phyloP scores from a whole-genome alignment of 2,329 filamentous ascomycete species.

The Pseudogymnoascus verrucosus region DNA sequence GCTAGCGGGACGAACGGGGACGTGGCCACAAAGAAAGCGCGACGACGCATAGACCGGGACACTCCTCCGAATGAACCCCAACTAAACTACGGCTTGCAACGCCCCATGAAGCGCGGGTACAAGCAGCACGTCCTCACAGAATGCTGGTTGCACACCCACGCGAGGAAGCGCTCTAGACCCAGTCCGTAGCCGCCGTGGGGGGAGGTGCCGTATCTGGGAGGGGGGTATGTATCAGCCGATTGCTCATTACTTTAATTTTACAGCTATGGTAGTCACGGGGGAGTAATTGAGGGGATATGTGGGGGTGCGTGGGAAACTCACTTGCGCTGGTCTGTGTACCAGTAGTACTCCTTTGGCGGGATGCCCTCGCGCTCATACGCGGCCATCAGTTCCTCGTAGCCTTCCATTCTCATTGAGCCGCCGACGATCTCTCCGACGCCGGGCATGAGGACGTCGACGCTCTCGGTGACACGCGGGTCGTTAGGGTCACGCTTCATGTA shows the following conservation, averaged over 20 bases:
- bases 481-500: conserved; percentile 89
- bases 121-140: conserved; percentile 60
- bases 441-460: conserved; percentile 79
- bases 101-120: conserved; percentile 74
- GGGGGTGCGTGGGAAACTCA: conserved; percentile 39
- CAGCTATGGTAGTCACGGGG: neutral
- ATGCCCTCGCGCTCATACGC: conserved; percentile 86
- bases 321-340: conserved; percentile 98
- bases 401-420: conserved; percentile 91
- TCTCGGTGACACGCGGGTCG: conserved; percentile 82
- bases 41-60: neutral
- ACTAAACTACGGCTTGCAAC: conserved; percentile 60
- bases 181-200: conserved; percentile 90
- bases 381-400: conserved; percentile 79
- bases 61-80: neutral
- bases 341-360: conserved; percentile 81
- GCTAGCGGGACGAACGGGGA: neutral
- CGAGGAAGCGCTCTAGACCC: conserved; percentile 71
- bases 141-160: conserved; percentile 57
- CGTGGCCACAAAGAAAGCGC: neutral
- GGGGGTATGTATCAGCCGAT: conserved; percentile 55
- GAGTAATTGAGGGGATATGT: no score
- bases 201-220: conserved; percentile 68
- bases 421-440: conserved; percentile 96
- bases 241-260: conserved; percentile 4